Conservation (phyloP, 2,329 filamentous ascomycete genomes). For the Sporothrix inflata region DNA sequence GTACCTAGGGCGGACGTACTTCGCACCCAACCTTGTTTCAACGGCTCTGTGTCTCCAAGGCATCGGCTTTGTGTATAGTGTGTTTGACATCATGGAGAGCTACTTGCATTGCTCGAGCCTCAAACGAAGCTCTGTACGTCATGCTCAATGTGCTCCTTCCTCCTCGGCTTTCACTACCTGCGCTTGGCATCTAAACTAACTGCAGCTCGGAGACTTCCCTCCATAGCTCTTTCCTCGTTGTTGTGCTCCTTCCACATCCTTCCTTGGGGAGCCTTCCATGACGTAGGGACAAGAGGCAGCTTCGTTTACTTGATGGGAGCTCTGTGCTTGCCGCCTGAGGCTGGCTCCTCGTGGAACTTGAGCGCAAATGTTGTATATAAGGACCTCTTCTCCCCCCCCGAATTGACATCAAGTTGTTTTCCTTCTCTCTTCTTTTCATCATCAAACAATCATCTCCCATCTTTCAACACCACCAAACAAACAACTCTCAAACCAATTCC, state of each 20-base stretch:
- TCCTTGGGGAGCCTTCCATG: not conserved
- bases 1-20: not conserved
- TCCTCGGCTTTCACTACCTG: not conserved
- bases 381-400: not conserved
- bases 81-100: not conserved
- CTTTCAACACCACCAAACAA: conserved; percentile 20
- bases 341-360: not conserved
- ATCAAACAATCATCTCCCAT: conserved; percentile 18
- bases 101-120: not conserved
- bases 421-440: not conserved
- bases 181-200: not conserved
- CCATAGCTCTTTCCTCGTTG: conserved; percentile 13
- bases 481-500: conserved; percentile 30
- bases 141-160: not conserved
- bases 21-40: conserved; percentile 1
- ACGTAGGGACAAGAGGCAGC: not conserved
- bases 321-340: not conserved
- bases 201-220: conserved; percentile 9
- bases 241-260: not conserved
- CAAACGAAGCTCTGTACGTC: not conserved
- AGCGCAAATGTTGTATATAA: conserved; percentile 26
- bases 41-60: not conserved
- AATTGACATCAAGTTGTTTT: not conserved
- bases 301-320: not conserved
- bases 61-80: conserved; percentile 3